Evolutionary conservation across 2,329 filamentous ascomycete species (phyloP).

Genomic region (Aspergillus texensis): DNA sequence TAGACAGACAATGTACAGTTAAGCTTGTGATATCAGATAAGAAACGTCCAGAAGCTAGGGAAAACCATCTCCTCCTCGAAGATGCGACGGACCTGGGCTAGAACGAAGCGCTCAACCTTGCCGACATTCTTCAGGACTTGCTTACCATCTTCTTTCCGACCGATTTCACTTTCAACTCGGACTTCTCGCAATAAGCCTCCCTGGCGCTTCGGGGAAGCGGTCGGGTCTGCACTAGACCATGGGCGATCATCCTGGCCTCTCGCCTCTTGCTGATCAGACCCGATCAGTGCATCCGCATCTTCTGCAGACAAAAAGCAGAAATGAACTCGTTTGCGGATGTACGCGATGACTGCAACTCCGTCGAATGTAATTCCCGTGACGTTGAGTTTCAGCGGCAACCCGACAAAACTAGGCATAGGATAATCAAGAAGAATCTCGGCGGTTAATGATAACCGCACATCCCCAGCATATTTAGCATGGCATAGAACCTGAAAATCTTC

Average conservation of each 20-base stretch:
- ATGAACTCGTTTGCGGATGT: slow-evolving; percentile 85
- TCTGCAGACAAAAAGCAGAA: slow-evolving; percentile 95
- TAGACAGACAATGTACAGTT: neutral
- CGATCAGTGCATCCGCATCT: slow-evolving; percentile 76
- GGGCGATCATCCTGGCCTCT: slow-evolving; percentile 33
- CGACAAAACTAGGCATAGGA: slow-evolving; percentile 97
- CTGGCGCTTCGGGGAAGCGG: slow-evolving; percentile 48
- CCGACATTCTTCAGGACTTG: slow-evolving; percentile 97
- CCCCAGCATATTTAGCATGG: slow-evolving; percentile 84
- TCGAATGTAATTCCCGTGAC: slow-evolving; percentile 96
- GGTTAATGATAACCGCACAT: slow-evolving; percentile 84
- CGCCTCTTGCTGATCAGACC: slow-evolving; percentile 48
- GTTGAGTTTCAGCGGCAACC: slow-evolving; percentile 89
- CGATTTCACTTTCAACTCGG: slow-evolving; percentile 95
- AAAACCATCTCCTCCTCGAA: slow-evolving; percentile 78
- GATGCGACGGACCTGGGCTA: slow-evolving; percentile 94
- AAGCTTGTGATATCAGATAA: slow-evolving; percentile 62
- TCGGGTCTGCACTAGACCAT: slow-evolving; percentile 36
- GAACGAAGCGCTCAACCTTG: slow-evolving; percentile 95
- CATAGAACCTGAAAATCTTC: slow-evolving; percentile 94
- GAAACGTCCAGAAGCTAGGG: slow-evolving; percentile 90
- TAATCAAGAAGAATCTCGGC: slow-evolving; percentile 97
- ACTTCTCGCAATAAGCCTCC: slow-evolving; percentile 89
- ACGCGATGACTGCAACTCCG: slow-evolving; percentile 86
- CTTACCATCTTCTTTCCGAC: slow-evolving; percentile 84